phyloP scores from a whole-genome alignment of 2,329 filamentous ascomycete genomes.

The Pseudocercospora eumusae region DNA sequence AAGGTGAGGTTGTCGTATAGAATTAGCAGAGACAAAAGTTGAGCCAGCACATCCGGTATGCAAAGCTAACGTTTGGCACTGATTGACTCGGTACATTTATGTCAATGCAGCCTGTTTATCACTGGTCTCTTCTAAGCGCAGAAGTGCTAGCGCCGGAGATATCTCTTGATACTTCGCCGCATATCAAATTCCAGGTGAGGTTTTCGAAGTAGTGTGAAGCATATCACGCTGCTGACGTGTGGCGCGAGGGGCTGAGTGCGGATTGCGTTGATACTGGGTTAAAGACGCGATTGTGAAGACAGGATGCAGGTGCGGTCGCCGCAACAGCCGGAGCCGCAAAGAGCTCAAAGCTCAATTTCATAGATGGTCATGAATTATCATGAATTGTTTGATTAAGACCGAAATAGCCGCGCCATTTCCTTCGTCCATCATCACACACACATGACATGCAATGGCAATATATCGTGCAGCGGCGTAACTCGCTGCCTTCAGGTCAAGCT shows the following conservation, averaged over 20 bases:
- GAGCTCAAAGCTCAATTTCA: neutral
- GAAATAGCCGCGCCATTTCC: neutral
- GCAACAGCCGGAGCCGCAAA: neutral
- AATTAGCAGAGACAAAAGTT: neutral
- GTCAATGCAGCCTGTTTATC: neutral
- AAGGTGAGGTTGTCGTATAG: constrained; percentile 1
- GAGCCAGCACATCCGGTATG: neutral
- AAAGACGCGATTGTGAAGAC: neutral
- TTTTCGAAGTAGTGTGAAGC: neutral
- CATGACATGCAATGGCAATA: neutral
- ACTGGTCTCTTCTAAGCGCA: neutral
- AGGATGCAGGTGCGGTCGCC: neutral
- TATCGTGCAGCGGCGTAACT: neutral
- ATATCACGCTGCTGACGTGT: neutral
- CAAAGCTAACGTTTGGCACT: neutral
- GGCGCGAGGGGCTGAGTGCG: neutral
- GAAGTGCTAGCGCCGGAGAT: neutral
- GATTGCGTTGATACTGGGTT: neutral
- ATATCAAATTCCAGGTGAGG: neutral
- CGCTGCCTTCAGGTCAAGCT: neutral
- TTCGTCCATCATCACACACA: neutral
- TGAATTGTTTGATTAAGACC: neutral
- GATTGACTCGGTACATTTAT: neutral
- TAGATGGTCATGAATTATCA: neutral
- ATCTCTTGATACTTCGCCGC: neutral